Evolutionary conservation across 257 asterid species (phyloP).

Genomic region (Osmanthus fragrans): DNA sequence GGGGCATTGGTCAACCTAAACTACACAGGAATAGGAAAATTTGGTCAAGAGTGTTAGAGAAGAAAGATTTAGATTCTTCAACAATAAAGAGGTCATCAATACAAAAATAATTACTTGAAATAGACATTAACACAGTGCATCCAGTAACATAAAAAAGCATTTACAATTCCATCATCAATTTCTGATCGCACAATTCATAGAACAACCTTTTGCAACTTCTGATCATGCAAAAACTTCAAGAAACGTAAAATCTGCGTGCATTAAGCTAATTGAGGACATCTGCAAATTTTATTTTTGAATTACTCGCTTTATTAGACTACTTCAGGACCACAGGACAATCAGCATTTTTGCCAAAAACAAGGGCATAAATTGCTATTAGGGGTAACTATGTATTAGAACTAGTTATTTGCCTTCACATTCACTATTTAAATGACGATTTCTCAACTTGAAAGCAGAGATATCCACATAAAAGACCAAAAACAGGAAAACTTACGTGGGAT

Average conservation of each 20-base stretch:
- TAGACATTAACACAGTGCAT: neutral
- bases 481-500: constrained; percentile 46
- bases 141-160: neutral
- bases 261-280: neutral
- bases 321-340: neutral
- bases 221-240: neutral
- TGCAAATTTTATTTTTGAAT: neutral
- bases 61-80: neutral
- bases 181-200: neutral
- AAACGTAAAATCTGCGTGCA: neutral
- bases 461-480: neutral
- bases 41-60: neutral
- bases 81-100: neutral
- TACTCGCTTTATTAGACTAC: neutral
- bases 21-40: neutral
- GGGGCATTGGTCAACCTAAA: neutral
- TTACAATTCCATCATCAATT: neutral
- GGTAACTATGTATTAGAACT: neutral
- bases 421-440: neutral
- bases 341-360: neutral
- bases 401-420: neutral
- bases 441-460: constrained; percentile 6
- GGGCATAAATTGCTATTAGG: neutral
- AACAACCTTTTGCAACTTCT: neutral
- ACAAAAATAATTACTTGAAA: neutral